These are phyloP conservation scores for Wallacemonas rigidus DNA, from an alignment of 208 protist species.

Conservation along the genomic window DNA sequence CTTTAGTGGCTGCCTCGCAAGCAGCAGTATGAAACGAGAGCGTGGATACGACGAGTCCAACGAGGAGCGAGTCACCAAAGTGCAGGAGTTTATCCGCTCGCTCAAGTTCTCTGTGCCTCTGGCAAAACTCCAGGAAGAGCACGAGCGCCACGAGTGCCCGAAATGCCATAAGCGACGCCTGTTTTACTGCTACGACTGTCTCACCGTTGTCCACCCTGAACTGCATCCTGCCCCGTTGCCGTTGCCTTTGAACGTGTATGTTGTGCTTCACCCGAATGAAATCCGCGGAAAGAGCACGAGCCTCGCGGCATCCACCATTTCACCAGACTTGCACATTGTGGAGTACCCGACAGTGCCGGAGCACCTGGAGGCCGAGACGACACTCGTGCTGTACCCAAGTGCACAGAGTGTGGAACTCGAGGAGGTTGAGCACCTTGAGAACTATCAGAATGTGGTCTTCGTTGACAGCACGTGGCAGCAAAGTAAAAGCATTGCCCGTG, in stretches of 20 bases:
- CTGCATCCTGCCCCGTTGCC: slow-evolving; percentile 70
- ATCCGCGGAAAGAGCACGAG: slow-evolving; percentile 92
- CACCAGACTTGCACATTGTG: slow-evolving; percentile 80
- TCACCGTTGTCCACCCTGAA: slow-evolving; percentile 82
- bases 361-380: slow-evolving; percentile 59
- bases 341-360: slow-evolving; percentile 72
- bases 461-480: slow-evolving; percentile 95
- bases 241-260: slow-evolving; percentile 84
- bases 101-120: slow-evolving; percentile 80
- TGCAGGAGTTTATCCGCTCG: slow-evolving; percentile 68
- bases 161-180: slow-evolving; percentile 76
- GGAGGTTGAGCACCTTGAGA: slow-evolving; percentile 65
- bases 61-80: slow-evolving; percentile 50
- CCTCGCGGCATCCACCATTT: slow-evolving; percentile 90
- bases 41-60: slow-evolving; percentile 73
- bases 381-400: slow-evolving; percentile 89
- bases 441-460: slow-evolving; percentile 90
- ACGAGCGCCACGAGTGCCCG: slow-evolving; percentile 68
- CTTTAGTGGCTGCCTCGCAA: no score
- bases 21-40: slow-evolving; percentile 54
- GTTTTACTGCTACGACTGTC: slow-evolving; percentile 92
- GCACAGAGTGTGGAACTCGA: slow-evolving; percentile 68
- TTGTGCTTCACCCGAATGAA: slow-evolving; percentile 90
- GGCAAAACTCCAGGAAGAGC: slow-evolving; percentile 47
- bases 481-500: slow-evolving; percentile 83